Conservation (phyloP, 345 rosid species). For the Fremontodendron californicum region DNA sequence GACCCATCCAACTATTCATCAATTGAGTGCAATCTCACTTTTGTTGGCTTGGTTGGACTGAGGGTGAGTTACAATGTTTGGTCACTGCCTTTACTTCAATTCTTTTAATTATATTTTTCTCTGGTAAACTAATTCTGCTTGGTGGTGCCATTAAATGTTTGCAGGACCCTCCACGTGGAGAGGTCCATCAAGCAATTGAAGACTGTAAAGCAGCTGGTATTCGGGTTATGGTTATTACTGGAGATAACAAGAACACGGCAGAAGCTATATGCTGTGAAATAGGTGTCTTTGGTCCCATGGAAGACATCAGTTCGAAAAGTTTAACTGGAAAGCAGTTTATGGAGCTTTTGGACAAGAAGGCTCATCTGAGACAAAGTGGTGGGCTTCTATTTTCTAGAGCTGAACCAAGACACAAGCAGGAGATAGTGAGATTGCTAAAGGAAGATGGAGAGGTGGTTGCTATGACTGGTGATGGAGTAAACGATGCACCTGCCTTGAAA, state of each 20-base stretch:
- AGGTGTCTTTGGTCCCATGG: constrained; percentile 47
- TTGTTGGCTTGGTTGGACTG: constrained; percentile 61
- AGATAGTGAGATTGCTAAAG: constrained; percentile 49
- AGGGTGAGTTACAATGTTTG: constrained; percentile 41
- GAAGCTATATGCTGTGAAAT: constrained; percentile 73
- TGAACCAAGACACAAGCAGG: constrained; percentile 52
- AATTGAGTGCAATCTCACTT: constrained; percentile 55
- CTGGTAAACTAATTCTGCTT: background rate
- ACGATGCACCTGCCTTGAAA: constrained; percentile 70
- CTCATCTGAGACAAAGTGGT: constrained; percentile 33
- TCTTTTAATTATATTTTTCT: constrained; percentile 8
- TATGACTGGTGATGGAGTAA: constrained; percentile 67
- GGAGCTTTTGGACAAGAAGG: constrained; percentile 33
- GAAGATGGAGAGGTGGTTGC: constrained; percentile 68
- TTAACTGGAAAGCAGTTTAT: constrained; percentile 42
- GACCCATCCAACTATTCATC: constrained; percentile 52
- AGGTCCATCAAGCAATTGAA: constrained; percentile 60
- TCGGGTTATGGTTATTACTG: constrained; percentile 68
- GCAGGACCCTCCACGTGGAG: constrained; percentile 75
- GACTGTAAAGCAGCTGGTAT: constrained; percentile 72
- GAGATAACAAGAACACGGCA: constrained; percentile 65
- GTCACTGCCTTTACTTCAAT: background rate
- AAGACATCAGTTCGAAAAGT: constrained; percentile 37
- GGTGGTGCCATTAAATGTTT: constrained; percentile 2
- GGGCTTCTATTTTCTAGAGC: constrained; percentile 52